phyloP scores from a whole-genome alignment of 75 land plant genomes.

The Picea glauca region DNA sequence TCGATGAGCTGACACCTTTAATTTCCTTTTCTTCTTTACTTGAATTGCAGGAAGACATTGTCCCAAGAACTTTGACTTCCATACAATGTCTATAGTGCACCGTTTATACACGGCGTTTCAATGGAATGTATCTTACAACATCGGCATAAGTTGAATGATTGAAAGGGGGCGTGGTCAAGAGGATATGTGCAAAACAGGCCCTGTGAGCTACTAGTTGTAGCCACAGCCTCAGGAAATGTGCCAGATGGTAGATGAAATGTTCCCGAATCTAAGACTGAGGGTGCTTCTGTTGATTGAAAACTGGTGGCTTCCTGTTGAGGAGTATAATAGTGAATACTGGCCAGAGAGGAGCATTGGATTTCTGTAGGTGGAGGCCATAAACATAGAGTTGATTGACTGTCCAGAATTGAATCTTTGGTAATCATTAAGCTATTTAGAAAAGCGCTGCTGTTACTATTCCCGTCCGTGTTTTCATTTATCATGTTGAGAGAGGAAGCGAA shows the following conservation, averaged over 20 bases:
- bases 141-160: neutral
- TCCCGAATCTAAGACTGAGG: neutral
- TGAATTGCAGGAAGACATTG: neutral
- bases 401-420: neutral
- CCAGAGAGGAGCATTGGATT: neutral
- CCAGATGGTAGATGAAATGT: neutral
- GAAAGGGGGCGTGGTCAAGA: neutral
- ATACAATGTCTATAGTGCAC: neutral
- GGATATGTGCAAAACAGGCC: no score
- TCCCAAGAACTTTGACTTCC: neutral
- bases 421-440: neutral
- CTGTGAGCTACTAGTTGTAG: no score
- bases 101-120: neutral
- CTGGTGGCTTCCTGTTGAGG: neutral
- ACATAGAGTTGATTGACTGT: neutral
- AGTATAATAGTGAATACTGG: neutral
- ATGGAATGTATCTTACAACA: neutral
- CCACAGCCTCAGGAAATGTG: neutral
- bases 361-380: neutral
- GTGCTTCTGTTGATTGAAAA: neutral
- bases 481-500: neutral
- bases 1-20: no score
- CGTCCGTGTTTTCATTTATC: neutral
- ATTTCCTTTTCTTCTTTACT: no score
- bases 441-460: neutral